Conservation (phyloP, 768 basidiomycete genomes). For the Boletus subcaerulescens region DNA sequence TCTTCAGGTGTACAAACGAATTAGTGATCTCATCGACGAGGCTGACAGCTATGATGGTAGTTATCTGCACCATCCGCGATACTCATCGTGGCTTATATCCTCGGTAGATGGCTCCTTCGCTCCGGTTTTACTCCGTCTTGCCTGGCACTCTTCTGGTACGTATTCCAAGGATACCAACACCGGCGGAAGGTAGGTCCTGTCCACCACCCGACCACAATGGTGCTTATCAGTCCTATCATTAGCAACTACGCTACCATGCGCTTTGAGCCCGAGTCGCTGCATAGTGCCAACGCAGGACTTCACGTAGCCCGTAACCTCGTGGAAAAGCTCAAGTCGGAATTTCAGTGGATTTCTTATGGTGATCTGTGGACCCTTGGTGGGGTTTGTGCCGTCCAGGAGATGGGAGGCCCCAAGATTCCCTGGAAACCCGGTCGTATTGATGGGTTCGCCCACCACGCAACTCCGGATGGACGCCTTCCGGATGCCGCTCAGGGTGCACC, state of each 20-base stretch:
- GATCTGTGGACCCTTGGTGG: constrained; percentile 97
- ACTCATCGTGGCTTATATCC: constrained; percentile 1
- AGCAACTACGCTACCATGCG: constrained; percentile 99
- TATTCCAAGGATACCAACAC: constrained; percentile 77
- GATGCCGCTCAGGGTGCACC: constrained; percentile 81
- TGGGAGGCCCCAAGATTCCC: constrained; percentile 87
- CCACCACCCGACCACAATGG: background rate
- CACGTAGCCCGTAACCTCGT: constrained; percentile 76
- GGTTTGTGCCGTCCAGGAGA: constrained; percentile 89
- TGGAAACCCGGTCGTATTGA: constrained; percentile 95
- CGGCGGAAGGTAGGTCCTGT: constrained; percentile 65
- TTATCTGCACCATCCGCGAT: constrained; percentile 6
- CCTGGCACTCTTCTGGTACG: constrained; percentile 94
- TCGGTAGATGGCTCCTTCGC: constrained; percentile 80
- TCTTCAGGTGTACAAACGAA: constrained; percentile 80
- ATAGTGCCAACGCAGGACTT: constrained; percentile 83
- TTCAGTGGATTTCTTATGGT: constrained; percentile 93
- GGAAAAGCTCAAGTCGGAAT: constrained; percentile 84
- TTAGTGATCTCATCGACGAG: constrained; percentile 74
- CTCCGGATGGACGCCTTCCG: constrained; percentile 87
- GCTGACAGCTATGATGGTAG: constrained; percentile 79
- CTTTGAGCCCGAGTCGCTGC: constrained; percentile 83
- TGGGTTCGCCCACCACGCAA: constrained; percentile 68
- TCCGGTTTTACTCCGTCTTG: constrained; percentile 84
- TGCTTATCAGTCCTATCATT: constrained; percentile 3